Conservation (phyloP, 768 basidiomycete genomes). For the Rickenella mellea region DNA sequence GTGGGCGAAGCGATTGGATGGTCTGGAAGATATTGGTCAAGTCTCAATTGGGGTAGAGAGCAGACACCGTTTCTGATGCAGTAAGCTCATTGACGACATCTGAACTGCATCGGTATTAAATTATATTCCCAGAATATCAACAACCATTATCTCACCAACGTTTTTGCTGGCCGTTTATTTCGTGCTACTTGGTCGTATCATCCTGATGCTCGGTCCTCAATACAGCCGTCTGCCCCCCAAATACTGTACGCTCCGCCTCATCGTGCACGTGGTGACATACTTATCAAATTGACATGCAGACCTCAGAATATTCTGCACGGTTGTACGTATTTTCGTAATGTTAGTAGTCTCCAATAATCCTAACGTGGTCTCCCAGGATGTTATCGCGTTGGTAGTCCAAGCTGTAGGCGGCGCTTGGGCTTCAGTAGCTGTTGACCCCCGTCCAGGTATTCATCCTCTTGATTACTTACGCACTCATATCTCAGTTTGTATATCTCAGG, state of each 20-base stretch:
- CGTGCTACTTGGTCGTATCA: conserved; percentile 42
- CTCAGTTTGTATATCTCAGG: too few relatives aligned
- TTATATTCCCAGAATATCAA: conserved; percentile 42
- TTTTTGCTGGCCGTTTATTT: conserved; percentile 53
- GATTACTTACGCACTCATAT: neutral
- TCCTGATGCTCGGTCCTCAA: conserved; percentile 29
- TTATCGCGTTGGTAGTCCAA: conserved; percentile 54
- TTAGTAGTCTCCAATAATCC: neutral
- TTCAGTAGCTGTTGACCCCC: conserved; percentile 19
- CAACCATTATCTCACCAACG: conserved; percentile 47
- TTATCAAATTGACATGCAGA: conserved; percentile 18
- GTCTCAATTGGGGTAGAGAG: neutral
- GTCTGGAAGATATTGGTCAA: neutral
- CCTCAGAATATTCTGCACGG: conserved; percentile 31
- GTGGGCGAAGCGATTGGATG: neutral
- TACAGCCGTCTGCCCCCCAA: conserved; percentile 38
- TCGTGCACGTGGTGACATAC: neutral
- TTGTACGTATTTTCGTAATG: conserved; percentile 12
- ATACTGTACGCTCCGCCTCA: conserved; percentile 25
- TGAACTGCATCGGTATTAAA: too few relatives aligned
- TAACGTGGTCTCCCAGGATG: conserved; percentile 25
- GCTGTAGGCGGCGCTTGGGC: conserved; percentile 54
- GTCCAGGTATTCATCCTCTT: neutral
- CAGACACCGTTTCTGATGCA: neutral
- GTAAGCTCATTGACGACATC: too few relatives aligned